Conservation (phyloP, 2,329 filamentous ascomycete species). For the Ophiostoma ips region DNA sequence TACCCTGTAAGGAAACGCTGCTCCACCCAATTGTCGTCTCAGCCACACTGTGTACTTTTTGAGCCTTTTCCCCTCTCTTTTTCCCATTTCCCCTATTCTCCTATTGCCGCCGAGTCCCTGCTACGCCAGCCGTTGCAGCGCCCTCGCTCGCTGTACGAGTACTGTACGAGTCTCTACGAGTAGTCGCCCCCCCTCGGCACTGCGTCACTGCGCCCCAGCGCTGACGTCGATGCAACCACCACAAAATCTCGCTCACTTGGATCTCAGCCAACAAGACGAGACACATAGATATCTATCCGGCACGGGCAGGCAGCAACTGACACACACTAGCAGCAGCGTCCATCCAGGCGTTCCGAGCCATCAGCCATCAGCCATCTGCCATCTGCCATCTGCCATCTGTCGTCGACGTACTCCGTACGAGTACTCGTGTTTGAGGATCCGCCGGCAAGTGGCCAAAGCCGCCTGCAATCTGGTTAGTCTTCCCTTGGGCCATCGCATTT, state of each 20-base stretch:
- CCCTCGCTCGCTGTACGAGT: too few species aligned
- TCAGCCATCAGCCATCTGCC: background rate
- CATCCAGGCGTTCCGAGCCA: slow-evolving; percentile 5
- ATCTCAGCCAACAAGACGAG: too few species aligned
- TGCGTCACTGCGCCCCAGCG: slow-evolving; percentile 6
- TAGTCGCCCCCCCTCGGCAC: background rate
- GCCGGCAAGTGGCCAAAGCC: slow-evolving; percentile 4
- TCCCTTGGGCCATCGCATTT: background rate
- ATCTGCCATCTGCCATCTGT: background rate
- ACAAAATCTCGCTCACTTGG: background rate
- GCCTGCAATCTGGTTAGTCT: slow-evolving; percentile 7
- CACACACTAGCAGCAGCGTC: slow-evolving; percentile 2
- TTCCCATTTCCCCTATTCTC: background rate
- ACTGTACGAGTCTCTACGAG: too few species aligned
- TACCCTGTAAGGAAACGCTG: too few species aligned
- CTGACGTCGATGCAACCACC: slow-evolving; percentile 12
- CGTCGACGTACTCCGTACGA: too few species aligned
- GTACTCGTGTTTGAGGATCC: slow-evolving; percentile 9
- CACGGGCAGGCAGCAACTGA: background rate
- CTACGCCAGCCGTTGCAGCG: too few species aligned
- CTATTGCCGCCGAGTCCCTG: too few species aligned
- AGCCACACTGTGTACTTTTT: background rate
- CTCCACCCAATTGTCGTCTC: background rate
- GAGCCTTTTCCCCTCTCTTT: background rate
- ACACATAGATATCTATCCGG: background rate